Base-by-base conservation (phyloP, 1,284 basidiomycete species). In the Apiotrichum porosum region DNA sequence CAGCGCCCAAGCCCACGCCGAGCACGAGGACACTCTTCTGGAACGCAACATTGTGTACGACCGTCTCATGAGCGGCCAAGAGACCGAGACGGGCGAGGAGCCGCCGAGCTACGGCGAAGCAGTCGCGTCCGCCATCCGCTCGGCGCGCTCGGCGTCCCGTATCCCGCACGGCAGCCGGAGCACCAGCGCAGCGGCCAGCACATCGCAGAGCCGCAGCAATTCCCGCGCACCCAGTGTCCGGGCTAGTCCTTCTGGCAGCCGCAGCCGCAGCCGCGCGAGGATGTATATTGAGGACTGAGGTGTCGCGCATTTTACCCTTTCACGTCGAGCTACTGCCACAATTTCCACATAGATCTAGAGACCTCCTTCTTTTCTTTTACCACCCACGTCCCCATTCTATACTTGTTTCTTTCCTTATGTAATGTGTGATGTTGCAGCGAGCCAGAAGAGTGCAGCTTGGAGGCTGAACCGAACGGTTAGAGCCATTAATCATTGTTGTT, bases 21-120 rank as follows among this genome's bases (percentile, higher is more conserved):
- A 13, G 13, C 58, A 57, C 14, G 65, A 69, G 26, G 72, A 74
- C 57, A 63, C 71, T 2, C 52, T 74, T 19, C 48, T 72, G 10
- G 69, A 72, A 49, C 50, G 72, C 24, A 74, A 74, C 44, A 74
- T 74, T 19, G 71, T 72, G 10, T 74, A 67, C 54, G 72, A 74
- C 56, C 75, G 81, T 30, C 73, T 85, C 13, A 76, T 85, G 28
- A 76, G 79, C 18, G 84, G 84, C 6, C 78, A 81, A 61, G 80
- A 82, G 66, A 80, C 77, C 32, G 79, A 82, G 60, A 73, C 73
- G 18, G 84, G 84, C 21, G 83, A 85, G 58, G 74, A 77, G 28
- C 83, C 84, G 0, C 84, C 84, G 8, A 67, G 77, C 12, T 85
- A 85, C 60, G 77, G 79, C 6, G 71, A 75, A 30, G 73, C 66